These are phyloP conservation scores for Lentinula novae-zelandiae DNA, from an alignment of 1,284 basidiomycete genomes.

Conservation along the genomic window DNA sequence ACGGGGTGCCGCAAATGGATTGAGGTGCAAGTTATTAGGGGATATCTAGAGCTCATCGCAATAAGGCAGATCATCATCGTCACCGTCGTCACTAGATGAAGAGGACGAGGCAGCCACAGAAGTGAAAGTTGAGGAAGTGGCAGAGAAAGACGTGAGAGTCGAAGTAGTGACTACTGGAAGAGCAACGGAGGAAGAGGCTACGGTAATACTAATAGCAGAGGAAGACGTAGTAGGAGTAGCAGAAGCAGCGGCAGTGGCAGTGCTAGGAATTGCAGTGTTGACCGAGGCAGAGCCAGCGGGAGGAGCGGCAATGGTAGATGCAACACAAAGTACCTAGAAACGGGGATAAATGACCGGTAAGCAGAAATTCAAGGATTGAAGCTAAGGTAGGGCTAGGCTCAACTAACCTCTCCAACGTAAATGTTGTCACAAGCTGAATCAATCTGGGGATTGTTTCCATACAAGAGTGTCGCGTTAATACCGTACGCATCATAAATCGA, in stretches of 20 bases:
- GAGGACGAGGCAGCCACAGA: not conserved
- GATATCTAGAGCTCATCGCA: slow-evolving; percentile 14
- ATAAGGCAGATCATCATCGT: slow-evolving; percentile 13
- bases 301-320: slow-evolving; percentile 1
- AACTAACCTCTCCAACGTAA: slow-evolving; percentile 62
- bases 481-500: slow-evolving; percentile 29
- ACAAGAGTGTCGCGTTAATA: slow-evolving; percentile 50
- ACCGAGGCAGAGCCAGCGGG: slow-evolving; percentile 3
- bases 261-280: slow-evolving; percentile 11
- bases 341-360: not conserved
- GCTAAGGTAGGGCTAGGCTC: not conserved
- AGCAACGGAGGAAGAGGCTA: not conserved
- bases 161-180: not conserved
- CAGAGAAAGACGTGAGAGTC: not conserved
- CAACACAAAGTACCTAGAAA: slow-evolving; percentile 11
- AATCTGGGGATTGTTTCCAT: slow-evolving; percentile 68
- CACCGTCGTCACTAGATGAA: not conserved
- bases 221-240: not conserved
- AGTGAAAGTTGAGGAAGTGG: not conserved
- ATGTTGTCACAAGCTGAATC: slow-evolving; percentile 54
- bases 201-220: not conserved
- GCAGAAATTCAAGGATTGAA: not conserved
- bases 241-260: slow-evolving; percentile 10
- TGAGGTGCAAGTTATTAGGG: not conserved
- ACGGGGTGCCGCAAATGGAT: not conserved